phyloP scores from a whole-genome alignment of 139 green algal species.

The Ulvella scutata region DNA sequence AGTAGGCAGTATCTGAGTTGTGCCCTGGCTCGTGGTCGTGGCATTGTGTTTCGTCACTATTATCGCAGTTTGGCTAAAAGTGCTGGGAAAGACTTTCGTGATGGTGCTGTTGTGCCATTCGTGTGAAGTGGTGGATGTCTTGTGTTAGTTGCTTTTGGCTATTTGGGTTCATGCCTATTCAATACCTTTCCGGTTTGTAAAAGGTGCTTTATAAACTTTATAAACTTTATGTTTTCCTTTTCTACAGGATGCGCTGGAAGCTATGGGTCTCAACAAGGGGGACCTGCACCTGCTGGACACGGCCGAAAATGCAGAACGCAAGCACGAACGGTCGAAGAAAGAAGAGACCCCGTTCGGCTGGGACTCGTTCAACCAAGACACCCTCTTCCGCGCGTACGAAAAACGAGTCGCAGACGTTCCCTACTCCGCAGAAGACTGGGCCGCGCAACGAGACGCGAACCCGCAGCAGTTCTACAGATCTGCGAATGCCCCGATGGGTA shows the following conservation, averaged over 20 bases:
- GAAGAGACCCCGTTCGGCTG: slow-evolving; percentile 42
- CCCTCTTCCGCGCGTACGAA: slow-evolving; percentile 65
- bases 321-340: slow-evolving; percentile 24
- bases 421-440: background rate
- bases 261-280: slow-evolving; percentile 50
- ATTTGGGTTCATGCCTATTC: too few relatives aligned
- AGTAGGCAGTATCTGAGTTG: too few relatives aligned
- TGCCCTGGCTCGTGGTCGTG: too few relatives aligned
- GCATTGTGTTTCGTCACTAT: too few relatives aligned
- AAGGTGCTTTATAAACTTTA: too few relatives aligned
- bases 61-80: too few relatives aligned
- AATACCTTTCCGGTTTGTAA: too few relatives aligned
- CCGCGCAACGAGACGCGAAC: slow-evolving; percentile 4
- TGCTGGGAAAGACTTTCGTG: background rate
- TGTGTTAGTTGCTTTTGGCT: too few relatives aligned
- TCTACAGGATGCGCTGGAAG: slow-evolving; percentile 47
- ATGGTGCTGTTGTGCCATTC: too few relatives aligned
- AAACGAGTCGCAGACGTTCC: slow-evolving; percentile 52
- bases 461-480: slow-evolving; percentile 19
- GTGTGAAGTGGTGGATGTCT: too few relatives aligned
- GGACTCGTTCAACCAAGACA: slow-evolving; percentile 55
- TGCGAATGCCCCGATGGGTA: background rate
- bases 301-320: slow-evolving; percentile 38
- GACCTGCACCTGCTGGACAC: slow-evolving; percentile 41
- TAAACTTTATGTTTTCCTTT: too few relatives aligned